A percentile compares a stretch with the other conserved stretches of the same genome.
These are phyloP conservation scores for Aspergillus sparsus DNA, from an alignment of 495 filamentous ascomycete species.

Conservation along the genomic window DNA sequence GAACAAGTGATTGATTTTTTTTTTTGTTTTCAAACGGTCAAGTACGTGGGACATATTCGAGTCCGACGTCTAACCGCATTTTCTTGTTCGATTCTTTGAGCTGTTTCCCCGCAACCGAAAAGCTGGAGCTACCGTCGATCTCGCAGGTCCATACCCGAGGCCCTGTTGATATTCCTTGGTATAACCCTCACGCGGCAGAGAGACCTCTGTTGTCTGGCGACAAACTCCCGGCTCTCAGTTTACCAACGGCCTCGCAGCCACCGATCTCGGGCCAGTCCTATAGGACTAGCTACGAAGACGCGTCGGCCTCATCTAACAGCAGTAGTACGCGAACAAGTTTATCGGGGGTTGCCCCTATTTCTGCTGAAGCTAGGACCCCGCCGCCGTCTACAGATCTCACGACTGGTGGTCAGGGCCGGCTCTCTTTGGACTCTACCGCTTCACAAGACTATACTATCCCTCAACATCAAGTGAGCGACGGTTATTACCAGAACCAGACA, in stretches of 20 bases:
- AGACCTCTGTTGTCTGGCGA: constrained; percentile 70
- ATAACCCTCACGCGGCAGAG: constrained; percentile 70
- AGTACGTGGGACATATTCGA: constrained; percentile 31
- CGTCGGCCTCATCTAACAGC: constrained; percentile 31
- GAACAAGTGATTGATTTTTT: constrained; percentile 24
- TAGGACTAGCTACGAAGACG: constrained; percentile 51
- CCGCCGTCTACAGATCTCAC: constrained; percentile 38
- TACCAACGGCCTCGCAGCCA: constrained; percentile 71
- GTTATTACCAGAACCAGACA: constrained; percentile 42
- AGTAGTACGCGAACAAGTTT: constrained; percentile 43
- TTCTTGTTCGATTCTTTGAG: constrained; percentile 35
- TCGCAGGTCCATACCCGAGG: constrained; percentile 89
- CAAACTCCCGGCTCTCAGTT: constrained; percentile 73
- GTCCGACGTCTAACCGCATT: constrained; percentile 28
- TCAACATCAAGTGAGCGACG: constrained; percentile 34
- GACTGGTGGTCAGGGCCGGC: constrained; percentile 37
- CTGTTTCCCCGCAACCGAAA: constrained; percentile 69
- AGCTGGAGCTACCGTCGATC: constrained; percentile 97
- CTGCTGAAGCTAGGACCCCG: constrained; percentile 39
- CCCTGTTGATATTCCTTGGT: constrained; percentile 75
- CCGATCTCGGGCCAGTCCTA: constrained; percentile 51
- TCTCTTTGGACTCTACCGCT: constrained; percentile 40
- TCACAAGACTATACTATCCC: constrained; percentile 37
- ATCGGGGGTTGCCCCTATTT: constrained; percentile 36
- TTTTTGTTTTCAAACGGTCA: constrained; percentile 10